Conservation (phyloP, 2,329 filamentous ascomycete genomes). For the Aureobasidium subglaciale region DNA sequence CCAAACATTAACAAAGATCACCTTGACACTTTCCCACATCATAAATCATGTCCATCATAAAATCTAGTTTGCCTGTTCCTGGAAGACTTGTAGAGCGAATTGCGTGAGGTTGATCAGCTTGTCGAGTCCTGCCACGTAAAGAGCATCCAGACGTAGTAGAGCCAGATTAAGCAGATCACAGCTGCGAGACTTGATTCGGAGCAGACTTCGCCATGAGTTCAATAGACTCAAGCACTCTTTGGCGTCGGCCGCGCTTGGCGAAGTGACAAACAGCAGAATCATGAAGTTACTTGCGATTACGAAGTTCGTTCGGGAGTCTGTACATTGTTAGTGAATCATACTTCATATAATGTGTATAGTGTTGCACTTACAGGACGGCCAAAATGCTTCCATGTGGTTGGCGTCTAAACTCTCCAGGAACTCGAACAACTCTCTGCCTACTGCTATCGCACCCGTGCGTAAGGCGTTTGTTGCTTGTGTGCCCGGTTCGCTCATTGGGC, state of each 20-base stretch:
- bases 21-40: background rate
- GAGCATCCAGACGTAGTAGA: slow-evolving; percentile 26
- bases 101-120: slow-evolving; percentile 26
- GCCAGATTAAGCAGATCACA: slow-evolving; percentile 30
- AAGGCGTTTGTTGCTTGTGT: slow-evolving; percentile 25
- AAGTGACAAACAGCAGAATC: slow-evolving; percentile 28
- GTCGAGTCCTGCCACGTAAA: slow-evolving; percentile 27
- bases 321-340: background rate
- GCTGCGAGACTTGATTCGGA: slow-evolving; percentile 28
- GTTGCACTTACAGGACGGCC: slow-evolving; percentile 27
- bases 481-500: slow-evolving; percentile 30
- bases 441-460: slow-evolving; percentile 26
- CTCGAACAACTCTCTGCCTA: slow-evolving; percentile 26
- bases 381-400: slow-evolving; percentile 28
- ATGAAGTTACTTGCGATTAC: slow-evolving; percentile 30
- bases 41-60: background rate
- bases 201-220: slow-evolving; percentile 25
- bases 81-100: slow-evolving; percentile 23
- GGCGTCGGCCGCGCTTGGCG: slow-evolving; percentile 24
- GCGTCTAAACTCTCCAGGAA: slow-evolving; percentile 27
- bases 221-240: slow-evolving; percentile 27
- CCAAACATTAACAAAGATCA: too few species aligned
- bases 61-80: background rate
- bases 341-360: background rate
- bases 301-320: slow-evolving; percentile 30